Evolutionary conservation across 2,329 filamentous ascomycete genomes (phyloP).

Genomic region (Drechslerella dactyloides): DNA sequence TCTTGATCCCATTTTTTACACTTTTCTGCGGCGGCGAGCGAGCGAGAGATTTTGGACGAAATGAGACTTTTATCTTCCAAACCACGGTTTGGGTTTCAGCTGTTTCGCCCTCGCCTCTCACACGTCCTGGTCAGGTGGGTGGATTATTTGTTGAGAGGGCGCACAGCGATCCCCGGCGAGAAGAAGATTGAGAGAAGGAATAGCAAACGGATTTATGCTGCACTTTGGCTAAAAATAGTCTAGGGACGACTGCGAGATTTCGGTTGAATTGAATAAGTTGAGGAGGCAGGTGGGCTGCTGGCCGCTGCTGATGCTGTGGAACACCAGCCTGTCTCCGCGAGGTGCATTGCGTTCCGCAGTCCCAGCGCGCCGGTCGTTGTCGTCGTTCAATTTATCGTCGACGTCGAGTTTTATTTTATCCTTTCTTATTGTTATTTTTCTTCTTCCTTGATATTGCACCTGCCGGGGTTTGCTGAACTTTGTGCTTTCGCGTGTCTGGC

Average conservation of each 20-base stretch:
- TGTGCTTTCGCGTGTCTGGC: slow-evolving; percentile 12
- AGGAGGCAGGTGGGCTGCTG: slow-evolving; percentile 38
- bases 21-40: neutral
- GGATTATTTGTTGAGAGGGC: slow-evolving; percentile 7
- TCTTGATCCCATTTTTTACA: no score
- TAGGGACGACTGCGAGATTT: slow-evolving; percentile 11
- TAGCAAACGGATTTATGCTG: slow-evolving; percentile 6
- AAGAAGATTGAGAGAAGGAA: neutral
- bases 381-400: slow-evolving; percentile 1
- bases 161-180: neutral
- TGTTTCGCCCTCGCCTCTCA: slow-evolving; percentile 24
- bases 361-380: neutral
- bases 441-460: no score
- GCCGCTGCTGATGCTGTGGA: slow-evolving; percentile 31
- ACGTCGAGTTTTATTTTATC: slow-evolving; percentile 26
- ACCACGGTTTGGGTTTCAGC: slow-evolving; percentile 17
- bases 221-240: slow-evolving; percentile 38
- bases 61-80: slow-evolving; percentile 23
- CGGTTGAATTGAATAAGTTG: slow-evolving; percentile 25
- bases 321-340: slow-evolving; percentile 27
- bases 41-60: neutral
- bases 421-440: no score
- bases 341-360: neutral
- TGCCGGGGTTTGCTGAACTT: slow-evolving; percentile 6
- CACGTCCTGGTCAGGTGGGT: slow-evolving; percentile 27